Conservation (phyloP, 1,284 basidiomycete species). For the Hemileia vastatrix region DNA sequence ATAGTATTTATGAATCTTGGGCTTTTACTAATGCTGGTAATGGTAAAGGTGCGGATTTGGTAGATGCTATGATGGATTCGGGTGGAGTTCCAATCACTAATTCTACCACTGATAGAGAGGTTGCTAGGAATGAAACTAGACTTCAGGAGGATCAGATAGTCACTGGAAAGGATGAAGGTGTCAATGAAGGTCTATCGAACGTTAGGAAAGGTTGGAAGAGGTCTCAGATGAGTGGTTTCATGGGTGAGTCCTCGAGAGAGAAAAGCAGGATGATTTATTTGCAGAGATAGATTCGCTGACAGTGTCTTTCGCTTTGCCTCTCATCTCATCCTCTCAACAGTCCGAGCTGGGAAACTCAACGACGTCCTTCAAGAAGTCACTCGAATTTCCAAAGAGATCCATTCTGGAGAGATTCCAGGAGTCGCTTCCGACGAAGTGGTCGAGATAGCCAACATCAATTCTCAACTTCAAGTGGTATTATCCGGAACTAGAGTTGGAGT, state of each 20-base stretch:
- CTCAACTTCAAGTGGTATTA: conserved; percentile 38
- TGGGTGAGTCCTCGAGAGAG: conserved; percentile 5
- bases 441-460: conserved; percentile 41
- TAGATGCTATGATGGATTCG: not conserved
- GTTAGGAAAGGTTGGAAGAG: conserved; percentile 32
- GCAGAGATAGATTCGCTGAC: too few species aligned
- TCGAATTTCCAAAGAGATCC: conserved; percentile 31
- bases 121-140: conserved; percentile 4
- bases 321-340: not conserved
- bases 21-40: conserved; percentile 40
- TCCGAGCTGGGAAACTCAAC: conserved; percentile 35
- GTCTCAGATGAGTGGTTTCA: conserved; percentile 39
- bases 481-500: conserved; percentile 39
- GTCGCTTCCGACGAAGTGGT: conserved; percentile 40
- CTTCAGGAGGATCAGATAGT: not conserved
- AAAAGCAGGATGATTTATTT: too few species aligned
- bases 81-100: conserved; percentile 9
- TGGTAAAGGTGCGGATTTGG: conserved; percentile 34
- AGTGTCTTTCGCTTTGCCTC: too few species aligned
- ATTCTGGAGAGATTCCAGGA: conserved; percentile 29
- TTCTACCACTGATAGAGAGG: conserved; percentile 13
- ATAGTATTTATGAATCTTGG: conserved; percentile 42
- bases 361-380: conserved; percentile 32
- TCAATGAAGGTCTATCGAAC: not conserved
- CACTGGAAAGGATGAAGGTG: not conserved